Percentiles rank a stretch among this genome's conserved stretches.
phyloP scores from a whole-genome alignment of 176 grass and related monocot genomes.

The Alopecurus myosuroides region DNA sequence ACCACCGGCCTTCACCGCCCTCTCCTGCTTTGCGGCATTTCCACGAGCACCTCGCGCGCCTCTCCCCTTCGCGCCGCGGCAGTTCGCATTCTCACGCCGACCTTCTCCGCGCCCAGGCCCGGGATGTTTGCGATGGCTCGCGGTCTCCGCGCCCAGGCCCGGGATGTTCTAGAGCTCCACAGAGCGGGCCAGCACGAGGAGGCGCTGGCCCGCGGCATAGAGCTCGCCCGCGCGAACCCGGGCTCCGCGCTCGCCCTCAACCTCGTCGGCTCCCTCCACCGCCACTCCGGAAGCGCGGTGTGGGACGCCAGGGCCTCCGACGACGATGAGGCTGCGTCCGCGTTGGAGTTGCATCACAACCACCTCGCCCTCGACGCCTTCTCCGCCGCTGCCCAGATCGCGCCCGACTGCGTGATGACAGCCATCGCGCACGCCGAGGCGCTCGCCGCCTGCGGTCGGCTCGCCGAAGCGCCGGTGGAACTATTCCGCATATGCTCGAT shows the following conservation, averaged over 20 bases:
- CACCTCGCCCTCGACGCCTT: background rate
- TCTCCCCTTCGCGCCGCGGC: background rate
- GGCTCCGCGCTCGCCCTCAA: background rate
- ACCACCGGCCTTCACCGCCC: background rate
- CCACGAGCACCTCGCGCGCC: background rate
- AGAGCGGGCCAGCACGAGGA: background rate
- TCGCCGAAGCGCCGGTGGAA: background rate
- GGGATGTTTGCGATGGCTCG: background rate
- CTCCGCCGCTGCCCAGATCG: background rate
- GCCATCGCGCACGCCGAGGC: background rate
- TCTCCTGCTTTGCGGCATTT: background rate
- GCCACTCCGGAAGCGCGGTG: background rate
- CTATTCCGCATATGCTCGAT: background rate
- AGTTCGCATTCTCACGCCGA: background rate
- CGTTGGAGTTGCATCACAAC: background rate
- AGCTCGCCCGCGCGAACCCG: background rate
- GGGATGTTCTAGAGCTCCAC: background rate
- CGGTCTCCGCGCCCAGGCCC: background rate
- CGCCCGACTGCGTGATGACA: background rate
- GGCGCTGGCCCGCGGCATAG: background rate
- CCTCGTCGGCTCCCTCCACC: background rate
- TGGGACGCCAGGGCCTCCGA: background rate
- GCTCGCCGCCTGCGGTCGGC: background rate
- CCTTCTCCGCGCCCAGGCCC: background rate
- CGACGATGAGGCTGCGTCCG: background rate